Percentiles rank a stretch among this genome's conserved stretches.
phyloP scores from a whole-genome alignment of 2,329 filamentous ascomycete species.

The Thielaviopsis punctulata region DNA sequence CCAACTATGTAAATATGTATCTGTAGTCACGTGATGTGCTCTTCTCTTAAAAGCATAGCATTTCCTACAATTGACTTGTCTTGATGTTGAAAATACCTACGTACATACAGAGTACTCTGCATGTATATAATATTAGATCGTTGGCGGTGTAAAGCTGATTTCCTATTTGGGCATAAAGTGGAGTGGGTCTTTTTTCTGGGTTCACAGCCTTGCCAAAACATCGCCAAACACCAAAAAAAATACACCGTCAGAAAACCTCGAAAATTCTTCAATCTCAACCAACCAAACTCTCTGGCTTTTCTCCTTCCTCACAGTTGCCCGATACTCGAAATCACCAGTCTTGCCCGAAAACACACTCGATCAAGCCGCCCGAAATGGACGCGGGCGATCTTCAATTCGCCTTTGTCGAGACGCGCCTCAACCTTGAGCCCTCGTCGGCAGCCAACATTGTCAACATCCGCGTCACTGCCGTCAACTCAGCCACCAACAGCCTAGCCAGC shows the following conservation, averaged over 20 bases:
- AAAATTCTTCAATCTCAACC: background rate
- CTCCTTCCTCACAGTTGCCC: background rate
- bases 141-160: conserved; percentile 10
- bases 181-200: conserved; percentile 8
- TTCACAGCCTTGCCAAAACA: background rate
- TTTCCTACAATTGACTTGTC: too few species aligned
- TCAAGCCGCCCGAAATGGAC: conserved; percentile 52
- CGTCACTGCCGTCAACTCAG: conserved; percentile 36
- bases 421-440: conserved; percentile 55
- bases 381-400: conserved; percentile 44
- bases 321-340: too few species aligned
- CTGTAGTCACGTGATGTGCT: background rate
- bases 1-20: background rate
- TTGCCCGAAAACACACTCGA: background rate
- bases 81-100: too few species aligned
- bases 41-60: too few species aligned
- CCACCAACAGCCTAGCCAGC: conserved; percentile 22
- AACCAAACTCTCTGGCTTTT: background rate
- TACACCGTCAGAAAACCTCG: background rate
- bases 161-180: conserved; percentile 14
- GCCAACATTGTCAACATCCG: conserved; percentile 55
- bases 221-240: background rate
- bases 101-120: too few species aligned
- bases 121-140: too few species aligned
- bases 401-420: conserved; percentile 77